Percentiles rank a stretch among this genome's conserved stretches.
These are phyloP conservation scores for Fusarium nisikadoi DNA, from an alignment of 2,329 filamentous ascomycete genomes.

Conservation along the genomic window DNA sequence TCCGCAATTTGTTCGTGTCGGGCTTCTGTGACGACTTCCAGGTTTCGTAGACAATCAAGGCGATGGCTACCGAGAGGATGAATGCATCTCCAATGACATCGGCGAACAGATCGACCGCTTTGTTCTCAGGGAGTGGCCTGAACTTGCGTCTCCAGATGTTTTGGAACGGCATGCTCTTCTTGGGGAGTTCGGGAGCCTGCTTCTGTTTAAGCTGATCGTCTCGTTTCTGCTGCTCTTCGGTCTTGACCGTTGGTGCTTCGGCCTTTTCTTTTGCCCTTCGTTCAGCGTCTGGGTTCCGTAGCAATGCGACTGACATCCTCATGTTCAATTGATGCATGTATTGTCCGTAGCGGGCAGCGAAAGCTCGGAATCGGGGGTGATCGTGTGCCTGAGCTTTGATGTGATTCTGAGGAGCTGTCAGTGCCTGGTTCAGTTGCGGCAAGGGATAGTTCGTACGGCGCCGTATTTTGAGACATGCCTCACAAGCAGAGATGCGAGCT, in stretches of 20 bases:
- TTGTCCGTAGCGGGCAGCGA: conserved; percentile 72
- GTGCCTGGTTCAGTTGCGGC: neutral
- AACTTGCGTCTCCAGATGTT: conserved; percentile 73
- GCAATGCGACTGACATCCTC: conserved; percentile 68
- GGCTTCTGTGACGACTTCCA: conserved; percentile 69
- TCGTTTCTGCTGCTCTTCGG: conserved; percentile 67
- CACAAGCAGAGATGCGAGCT: conserved; percentile 72
- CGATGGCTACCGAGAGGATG: conserved; percentile 68
- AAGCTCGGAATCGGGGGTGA: conserved; percentile 67
- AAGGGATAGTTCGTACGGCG: conserved; percentile 61
- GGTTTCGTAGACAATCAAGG: conserved; percentile 70
- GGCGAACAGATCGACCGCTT: conserved; percentile 74
- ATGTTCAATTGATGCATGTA: conserved; percentile 74
- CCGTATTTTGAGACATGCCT: conserved; percentile 76
- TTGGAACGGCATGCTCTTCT: conserved; percentile 50
- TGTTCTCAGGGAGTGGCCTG: conserved; percentile 69
- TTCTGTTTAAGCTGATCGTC: conserved; percentile 61
- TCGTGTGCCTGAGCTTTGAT: conserved; percentile 75
- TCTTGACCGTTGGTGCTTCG: conserved; percentile 72
- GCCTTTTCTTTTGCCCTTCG: conserved; percentile 69
- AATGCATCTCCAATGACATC: conserved; percentile 73
- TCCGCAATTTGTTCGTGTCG: conserved; percentile 64
- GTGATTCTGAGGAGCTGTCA: conserved; percentile 61
- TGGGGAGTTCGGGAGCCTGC: conserved; percentile 42
- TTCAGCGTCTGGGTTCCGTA: conserved; percentile 68